Conservation (phyloP, 1,139 yeast species). For the Candida sp. region DNA sequence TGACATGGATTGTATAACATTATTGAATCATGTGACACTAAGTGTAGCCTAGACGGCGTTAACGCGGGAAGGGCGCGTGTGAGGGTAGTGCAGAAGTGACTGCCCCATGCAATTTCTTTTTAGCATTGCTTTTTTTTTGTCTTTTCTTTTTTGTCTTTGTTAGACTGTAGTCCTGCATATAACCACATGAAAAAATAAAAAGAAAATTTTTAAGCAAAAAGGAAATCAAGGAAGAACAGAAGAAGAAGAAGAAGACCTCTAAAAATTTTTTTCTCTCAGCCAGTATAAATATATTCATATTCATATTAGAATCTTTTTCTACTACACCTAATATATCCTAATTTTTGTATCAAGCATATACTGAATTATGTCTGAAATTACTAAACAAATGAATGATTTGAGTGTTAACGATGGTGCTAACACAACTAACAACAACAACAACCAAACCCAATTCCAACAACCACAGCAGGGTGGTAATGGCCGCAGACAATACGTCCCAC, state of each 20-base stretch:
- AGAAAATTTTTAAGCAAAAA: constrained; percentile 2
- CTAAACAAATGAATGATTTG: constrained; percentile 48
- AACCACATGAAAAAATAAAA: neutral
- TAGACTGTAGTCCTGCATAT: neutral
- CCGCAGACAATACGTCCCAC: constrained; percentile 62
- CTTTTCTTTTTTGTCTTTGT: neutral
- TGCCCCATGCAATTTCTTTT: neutral
- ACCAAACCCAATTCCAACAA: neutral
- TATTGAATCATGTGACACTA: no score
- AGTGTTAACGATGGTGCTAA: constrained; percentile 32
- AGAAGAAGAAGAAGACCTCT: neutral
- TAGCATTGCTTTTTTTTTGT: neutral
- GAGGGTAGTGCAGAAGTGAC: neutral
- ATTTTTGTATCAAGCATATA: neutral
- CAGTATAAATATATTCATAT: neutral
- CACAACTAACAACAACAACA: constrained; percentile 12
- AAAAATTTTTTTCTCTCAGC: constrained; percentile 8
- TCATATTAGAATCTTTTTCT: neutral
- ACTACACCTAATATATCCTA: neutral
- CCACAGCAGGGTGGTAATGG: constrained; percentile 15
- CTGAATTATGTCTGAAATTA: constrained; percentile 41
- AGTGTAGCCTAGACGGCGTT: neutral
- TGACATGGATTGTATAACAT: no score
- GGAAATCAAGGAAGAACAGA: neutral
- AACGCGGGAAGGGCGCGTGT: neutral